Evolutionary conservation across 2,329 filamentous ascomycete genomes (phyloP).

Genomic region (Penicillium sp.): DNA sequence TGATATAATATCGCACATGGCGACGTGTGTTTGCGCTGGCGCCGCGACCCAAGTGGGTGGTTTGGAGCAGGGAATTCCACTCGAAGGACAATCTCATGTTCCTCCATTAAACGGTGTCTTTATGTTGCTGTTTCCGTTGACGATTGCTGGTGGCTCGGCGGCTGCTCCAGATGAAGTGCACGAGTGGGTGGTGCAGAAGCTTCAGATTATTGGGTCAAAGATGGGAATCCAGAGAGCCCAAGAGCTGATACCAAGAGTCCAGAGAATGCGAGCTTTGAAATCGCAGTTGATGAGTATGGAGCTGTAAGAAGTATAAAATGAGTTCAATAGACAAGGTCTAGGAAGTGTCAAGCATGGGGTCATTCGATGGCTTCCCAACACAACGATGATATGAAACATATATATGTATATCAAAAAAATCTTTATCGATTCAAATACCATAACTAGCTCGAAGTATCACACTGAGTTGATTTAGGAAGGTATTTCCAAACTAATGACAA

Average conservation of each 20-base stretch:
- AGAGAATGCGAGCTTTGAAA: conserved; percentile 1
- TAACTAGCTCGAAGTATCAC: too few species aligned
- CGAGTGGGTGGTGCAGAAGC: conserved; percentile 20
- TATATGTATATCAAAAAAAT: neutral
- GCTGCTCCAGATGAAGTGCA: conserved; percentile 21
- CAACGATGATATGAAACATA: neutral
- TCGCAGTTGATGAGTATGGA: neutral
- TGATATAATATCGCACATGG: conserved; percentile 16
- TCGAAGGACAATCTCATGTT: neutral
- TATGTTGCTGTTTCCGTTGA: conserved; percentile 23
- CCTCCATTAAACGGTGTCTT: conserved; percentile 26
- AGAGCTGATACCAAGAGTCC: conserved; percentile 17
- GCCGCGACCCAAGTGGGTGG: conserved; percentile 20
- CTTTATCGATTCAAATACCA: neutral
- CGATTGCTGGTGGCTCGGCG: conserved; percentile 20
- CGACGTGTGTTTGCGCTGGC: conserved; percentile 21
- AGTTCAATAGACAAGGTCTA: neutral
- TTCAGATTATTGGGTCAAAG: conserved; percentile 19
- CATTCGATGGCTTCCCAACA: neutral
- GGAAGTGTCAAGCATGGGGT: neutral
- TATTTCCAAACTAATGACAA: neutral
- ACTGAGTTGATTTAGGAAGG: too few species aligned
- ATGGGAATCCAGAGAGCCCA: conserved; percentile 26
- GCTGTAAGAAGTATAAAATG: neutral
- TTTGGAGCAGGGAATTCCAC: conserved; percentile 1